Evolutionary conservation across 305 asterid species (phyloP), one percentile per base, ranked within the genome.

Genomic region (Fraxinus latifolia): DNA sequence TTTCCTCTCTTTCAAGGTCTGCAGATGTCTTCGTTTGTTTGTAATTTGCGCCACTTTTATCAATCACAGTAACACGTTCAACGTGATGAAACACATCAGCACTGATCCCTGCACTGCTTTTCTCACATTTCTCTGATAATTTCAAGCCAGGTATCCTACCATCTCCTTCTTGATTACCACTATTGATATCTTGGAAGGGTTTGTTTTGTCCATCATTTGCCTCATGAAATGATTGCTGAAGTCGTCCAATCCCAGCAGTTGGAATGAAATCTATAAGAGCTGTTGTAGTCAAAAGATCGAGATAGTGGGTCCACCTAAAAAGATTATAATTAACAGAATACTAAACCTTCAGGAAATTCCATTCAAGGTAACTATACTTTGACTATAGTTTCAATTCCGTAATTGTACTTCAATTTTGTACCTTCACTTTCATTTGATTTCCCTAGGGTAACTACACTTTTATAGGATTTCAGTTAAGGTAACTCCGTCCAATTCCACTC

Each of bases 11-110:
- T 79, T 77, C 81, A 72, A 58, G 17, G 70, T 72, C 80, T 58
- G 76, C 87, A 33, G 76, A 77, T 58, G 44, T 74, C 62, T 81
- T 82, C 79, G 15, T 33, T 67, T 62, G 74, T 75, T 53, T 82
- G 80, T 67, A 27, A 79, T 27, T 74, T 2, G 25, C 81, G 71
- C 74, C 85, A 78, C 77, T 81, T 50, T 73, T 84, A 83, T 71
- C 77, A 70, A 72, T 67, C 84, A 82, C 76, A 44, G 53, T 84
- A 76, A 39, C 77, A 80, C 83, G 71, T 70, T 86, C 89, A 74
- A 32, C 75, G 76, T 29, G 81, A 79, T 81, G 76, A 44, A 80
- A 36, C 60, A 42, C 76, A 31, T 79, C 81, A 79, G 50, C 76
- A 74, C 70, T 70, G 77, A 31, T 19, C 53, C 82, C 23, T 15